Percentiles rank a stretch among this genome's conserved stretches.
phyloP scores from a whole-genome alignment of 1,139 yeast genomes.

The Candida pseudoviswanathii region DNA sequence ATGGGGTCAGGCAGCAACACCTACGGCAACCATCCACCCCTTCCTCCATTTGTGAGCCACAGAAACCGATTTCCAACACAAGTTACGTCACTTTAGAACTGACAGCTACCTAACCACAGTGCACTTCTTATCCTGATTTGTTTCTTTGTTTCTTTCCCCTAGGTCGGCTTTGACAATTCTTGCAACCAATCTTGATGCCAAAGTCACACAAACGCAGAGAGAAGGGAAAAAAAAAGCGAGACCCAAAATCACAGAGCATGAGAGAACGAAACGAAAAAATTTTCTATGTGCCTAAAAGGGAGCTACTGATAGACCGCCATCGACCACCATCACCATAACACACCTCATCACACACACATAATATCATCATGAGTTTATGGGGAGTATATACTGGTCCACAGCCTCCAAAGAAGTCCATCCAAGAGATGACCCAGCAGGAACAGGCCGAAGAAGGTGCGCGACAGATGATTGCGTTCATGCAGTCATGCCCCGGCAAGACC shows the following conservation, averaged over 20 bases:
- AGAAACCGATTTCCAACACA: too few relatives aligned
- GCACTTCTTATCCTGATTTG: not conserved
- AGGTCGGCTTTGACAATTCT: not conserved
- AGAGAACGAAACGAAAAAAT: not conserved
- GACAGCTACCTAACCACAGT: too few relatives aligned
- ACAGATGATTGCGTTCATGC: slow-evolving; percentile 80
- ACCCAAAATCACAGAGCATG: not conserved
- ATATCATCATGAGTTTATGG: slow-evolving; percentile 15
- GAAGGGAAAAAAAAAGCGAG: not conserved
- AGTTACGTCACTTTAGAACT: too few relatives aligned
- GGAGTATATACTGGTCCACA: slow-evolving; percentile 26
- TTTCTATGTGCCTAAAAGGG: not conserved
- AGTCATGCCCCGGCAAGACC: slow-evolving; percentile 94
- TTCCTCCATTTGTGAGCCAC: too few relatives aligned
- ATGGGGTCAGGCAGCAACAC: too few relatives aligned
- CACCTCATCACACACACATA: not conserved
- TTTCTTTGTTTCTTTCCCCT: not conserved
- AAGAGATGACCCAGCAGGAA: slow-evolving; percentile 86
- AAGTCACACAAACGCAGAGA: not conserved
- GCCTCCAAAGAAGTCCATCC: slow-evolving; percentile 43
- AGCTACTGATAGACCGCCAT: too few relatives aligned
- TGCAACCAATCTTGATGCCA: not conserved
- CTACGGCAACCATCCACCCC: too few relatives aligned
- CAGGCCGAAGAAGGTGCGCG: slow-evolving; percentile 93
- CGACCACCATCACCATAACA: not conserved